Percentiles rank a stretch among this genome's conserved stretches.
phyloP scores from a whole-genome alignment of 352 stramenopile genomes.

The Phytophthora cryptogea region DNA sequence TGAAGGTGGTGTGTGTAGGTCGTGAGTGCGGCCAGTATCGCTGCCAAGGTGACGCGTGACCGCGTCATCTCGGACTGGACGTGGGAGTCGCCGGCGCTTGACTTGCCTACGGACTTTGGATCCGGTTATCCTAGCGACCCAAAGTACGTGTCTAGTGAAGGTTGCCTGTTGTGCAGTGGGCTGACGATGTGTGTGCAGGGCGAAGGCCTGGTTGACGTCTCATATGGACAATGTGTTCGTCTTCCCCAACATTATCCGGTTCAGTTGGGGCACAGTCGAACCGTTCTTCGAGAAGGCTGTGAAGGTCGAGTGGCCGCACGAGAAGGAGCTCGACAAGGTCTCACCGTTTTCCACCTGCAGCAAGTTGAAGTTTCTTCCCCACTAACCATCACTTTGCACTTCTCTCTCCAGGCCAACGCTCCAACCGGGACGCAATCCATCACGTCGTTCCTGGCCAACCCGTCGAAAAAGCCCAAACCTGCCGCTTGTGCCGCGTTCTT shows the following conservation, averaged over 20 bases:
- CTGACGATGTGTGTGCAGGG: slow-evolving; percentile 39
- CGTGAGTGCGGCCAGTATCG: slow-evolving; percentile 92
- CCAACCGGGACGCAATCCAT: slow-evolving; percentile 77
- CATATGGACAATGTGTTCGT: slow-evolving; percentile 91
- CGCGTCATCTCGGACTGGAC: slow-evolving; percentile 87
- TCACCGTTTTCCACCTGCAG: no score
- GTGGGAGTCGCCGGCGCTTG: slow-evolving; percentile 79
- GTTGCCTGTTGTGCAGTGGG: not conserved
- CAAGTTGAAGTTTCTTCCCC: slow-evolving; percentile 7
- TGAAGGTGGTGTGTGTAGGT: slow-evolving; percentile 43
- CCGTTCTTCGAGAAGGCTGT: slow-evolving; percentile 55
- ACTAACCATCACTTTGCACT: not conserved
- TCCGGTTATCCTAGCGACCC: slow-evolving; percentile 94
- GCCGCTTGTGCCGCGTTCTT: slow-evolving; percentile 54
- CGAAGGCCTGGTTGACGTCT: slow-evolving; percentile 85
- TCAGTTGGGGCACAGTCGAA: slow-evolving; percentile 91
- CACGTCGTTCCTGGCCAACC: slow-evolving; percentile 67
- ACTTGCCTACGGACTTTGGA: slow-evolving; percentile 77
- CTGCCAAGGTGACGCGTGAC: slow-evolving; percentile 94
- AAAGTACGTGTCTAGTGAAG: slow-evolving; percentile 50
- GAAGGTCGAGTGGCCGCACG: slow-evolving; percentile 71
- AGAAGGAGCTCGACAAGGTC: slow-evolving; percentile 72
- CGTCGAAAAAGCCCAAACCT: slow-evolving; percentile 33
- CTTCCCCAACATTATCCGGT: slow-evolving; percentile 92
- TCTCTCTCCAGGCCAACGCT: slow-evolving; percentile 45